Evolutionary conservation across 2,329 filamentous ascomycete genomes (phyloP), one percentile per base, ranked within the genome.

Genomic region (Ophiostoma montium): DNA sequence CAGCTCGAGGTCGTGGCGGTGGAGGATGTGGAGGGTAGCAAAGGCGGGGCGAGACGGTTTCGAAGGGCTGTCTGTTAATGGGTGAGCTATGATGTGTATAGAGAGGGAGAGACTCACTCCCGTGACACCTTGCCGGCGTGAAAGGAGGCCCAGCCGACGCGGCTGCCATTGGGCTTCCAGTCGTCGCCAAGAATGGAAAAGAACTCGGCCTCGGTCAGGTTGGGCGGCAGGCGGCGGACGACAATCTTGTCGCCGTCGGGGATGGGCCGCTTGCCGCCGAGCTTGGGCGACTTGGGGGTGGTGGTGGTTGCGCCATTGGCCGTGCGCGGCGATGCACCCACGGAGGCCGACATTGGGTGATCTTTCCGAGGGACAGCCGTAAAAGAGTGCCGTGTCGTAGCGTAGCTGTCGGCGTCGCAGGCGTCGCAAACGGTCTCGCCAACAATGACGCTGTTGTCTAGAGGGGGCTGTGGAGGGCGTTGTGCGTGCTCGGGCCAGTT

Each of bases 161-260:
- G 92, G 31, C 86, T 87, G 44, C 75, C 76, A n/a, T 84, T 85
- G 3, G 75, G 59, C 59, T 80, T 84, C 90, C 90, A 96, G 45
- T 88, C 82, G 2, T 81, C 74, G 4, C 88, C 89, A 12, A 95
- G 63, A 9, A 80, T 72, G 13, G 68, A 64, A 58, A 80, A 71
- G 54, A 94, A 90, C 59, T 98, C 92, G 1, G 73, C 65, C 59
- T 86, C 76, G 0, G 85, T 94, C 62, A 98, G 72, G 9, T 84
- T 86, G 1, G 92, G 89, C 10, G 92, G 86, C 4, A 98, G 75
- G 50, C 90, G 78, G 47, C 94, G 80, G 49, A 95, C 72, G 21
- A 94, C 72, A 12, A 95, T 74, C 70, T 96, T 96, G 59, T 94
- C 75, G 52, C 86, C 84, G 62, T 72, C 80, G 31, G 43, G 42